These are phyloP conservation scores for Shiraia sp. DNA, from an alignment of 2,329 filamentous ascomycete species.

Conservation along the genomic window DNA sequence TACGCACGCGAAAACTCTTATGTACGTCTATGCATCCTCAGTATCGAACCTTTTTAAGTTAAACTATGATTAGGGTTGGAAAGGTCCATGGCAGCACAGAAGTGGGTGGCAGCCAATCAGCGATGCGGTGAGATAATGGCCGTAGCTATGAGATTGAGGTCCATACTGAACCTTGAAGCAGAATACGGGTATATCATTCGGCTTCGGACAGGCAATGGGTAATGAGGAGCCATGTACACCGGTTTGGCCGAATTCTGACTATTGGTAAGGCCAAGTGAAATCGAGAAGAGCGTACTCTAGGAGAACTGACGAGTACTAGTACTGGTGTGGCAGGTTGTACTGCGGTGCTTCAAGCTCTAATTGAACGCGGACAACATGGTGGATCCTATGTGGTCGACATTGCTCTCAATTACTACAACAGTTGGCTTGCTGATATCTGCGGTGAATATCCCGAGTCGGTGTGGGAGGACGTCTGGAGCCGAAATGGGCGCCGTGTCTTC, in stretches of 20 bases:
- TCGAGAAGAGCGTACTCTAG: neutral
- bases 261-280: neutral
- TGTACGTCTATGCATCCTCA: conserved; percentile 23
- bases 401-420: conserved; percentile 19
- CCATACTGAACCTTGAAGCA: neutral
- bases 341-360: conserved; percentile 44
- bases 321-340: conserved; percentile 46
- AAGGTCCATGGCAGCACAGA: conserved; percentile 62
- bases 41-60: too few species aligned
- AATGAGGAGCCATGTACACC: conserved; percentile 1
- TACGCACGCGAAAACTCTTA: conserved; percentile 57
- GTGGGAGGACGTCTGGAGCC: conserved; percentile 50
- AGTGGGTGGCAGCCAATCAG: conserved; percentile 71
- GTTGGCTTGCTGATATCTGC: conserved; percentile 12
- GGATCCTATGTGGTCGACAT: conserved; percentile 40
- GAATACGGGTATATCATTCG: neutral
- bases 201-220: neutral
- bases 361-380: conserved; percentile 39
- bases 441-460: conserved; percentile 37
- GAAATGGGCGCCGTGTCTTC: conserved; percentile 49
- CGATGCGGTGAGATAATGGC: conserved; percentile 51
- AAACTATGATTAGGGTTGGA: conserved; percentile 49
- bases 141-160: neutral
- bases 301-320: conserved; percentile 4
- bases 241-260: conserved; percentile 1